Evolutionary conservation across 2,329 filamentous ascomycete genomes (phyloP), one percentile per base, ranked within the genome.

Genomic region (Fusarium hostae): DNA sequence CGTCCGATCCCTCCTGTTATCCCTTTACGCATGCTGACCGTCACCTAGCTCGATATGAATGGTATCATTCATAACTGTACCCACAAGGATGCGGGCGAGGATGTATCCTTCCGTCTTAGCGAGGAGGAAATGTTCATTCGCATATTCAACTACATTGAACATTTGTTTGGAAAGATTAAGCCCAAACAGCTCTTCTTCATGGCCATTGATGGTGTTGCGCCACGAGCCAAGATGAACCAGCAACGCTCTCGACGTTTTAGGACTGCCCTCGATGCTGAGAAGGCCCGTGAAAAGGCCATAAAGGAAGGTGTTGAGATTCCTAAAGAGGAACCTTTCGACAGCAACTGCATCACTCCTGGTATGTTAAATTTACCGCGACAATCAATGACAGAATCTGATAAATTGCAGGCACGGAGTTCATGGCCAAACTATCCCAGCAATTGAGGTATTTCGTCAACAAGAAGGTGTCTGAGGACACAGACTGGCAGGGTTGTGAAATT

Each of bases 51-150:
- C 76, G 94, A 97, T 79, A 99, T 99, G 96, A 99, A 99, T 83
- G 96, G 96, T 75, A 99, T 99, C 81, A 99, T 99, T 78, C 95
- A 99, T 83, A 99, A 99, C 82, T 99, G 96, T 82, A 99, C 96
- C 62, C 96, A 99, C 84, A 97, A 96, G 79, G 95, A 99, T 83
- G 92, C 94, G 28, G 83, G 83, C 59, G 95, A 97, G 79, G 95
- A 95, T 79, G 90, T 94, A 7, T 94, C 94, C 3, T 97, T 97
- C 78, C 94, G 96, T 60, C 91, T 98, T 83, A 95, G 92, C 63
- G 97, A 99, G 81, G 95, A 99, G 81, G 94, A 98, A 82, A 99
- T 99, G 96, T 99, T 99, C 80, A 98, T 99, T 75, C 93, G 94
- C 64, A 99, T 99, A 78, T 99, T 99, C 89, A 98, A 98, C 84